Base-by-base conservation (phyloP, 2,329 filamentous ascomycete species). In the Xylariaceae sp. region DNA sequence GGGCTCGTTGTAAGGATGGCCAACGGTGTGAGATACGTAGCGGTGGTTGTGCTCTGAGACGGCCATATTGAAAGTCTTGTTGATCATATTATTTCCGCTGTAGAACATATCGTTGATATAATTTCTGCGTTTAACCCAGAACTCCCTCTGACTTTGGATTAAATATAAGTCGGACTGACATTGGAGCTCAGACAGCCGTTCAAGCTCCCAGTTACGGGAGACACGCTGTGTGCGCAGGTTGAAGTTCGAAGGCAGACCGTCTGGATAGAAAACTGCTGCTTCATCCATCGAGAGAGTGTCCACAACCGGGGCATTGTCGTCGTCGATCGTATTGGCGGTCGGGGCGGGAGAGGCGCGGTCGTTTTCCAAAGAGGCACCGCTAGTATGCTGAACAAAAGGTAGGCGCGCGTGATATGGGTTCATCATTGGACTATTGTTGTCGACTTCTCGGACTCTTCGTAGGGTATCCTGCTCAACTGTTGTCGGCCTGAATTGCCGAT, bases 401-500 rank as follows among this genome's bases (percentile, higher is more conserved):
- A 47, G 29, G 17, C 34, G 37, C 26, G 21, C 17, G 24, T 43
- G 56, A 48, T 58, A 62, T 6, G 51, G 59, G 39, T 54, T 66
- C 41, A 53, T 40, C 43, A 60, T 50, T 12, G 52, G 19, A 4
- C 47, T 28, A 12, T 63, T 47, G 19, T 64, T 54, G 29, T 65
- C 59, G 21, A 61, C 41, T 3, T 72, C 69, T 12, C 63, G 64
- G 40, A 54, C 17, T 60, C 60, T 66, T 34, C 71, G 69, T 6
- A 60, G 21, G 16, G 53, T 58, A 21, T 68, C 67, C 14, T 71
- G 69, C 28, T 81, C 78, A 29, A 79, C 72, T 2, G 75, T 75
- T 21, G 75, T 73, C n/a, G 79, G 72, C 17, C 74, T 78, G 62
- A 78, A 78, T 53, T 81, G 79, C 37, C 82, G 78, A 57, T 80